Base-by-base conservation (phyloP, 805 yeast species). In the Teunomyces atbi region DNA sequence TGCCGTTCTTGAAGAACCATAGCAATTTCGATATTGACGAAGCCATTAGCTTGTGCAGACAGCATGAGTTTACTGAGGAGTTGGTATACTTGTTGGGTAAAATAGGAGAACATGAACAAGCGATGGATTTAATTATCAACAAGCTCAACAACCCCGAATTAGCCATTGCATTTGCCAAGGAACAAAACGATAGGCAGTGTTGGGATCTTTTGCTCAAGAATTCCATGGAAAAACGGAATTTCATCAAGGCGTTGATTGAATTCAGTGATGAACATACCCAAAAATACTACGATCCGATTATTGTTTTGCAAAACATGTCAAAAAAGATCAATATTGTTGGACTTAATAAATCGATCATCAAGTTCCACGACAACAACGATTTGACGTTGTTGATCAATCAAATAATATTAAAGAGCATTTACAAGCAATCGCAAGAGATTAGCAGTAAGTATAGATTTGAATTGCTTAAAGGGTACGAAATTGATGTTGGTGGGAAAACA, bases 81-180 rank as follows among this genome's bases (percentile, higher is more conserved):
- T 71, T 90, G 34, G 96, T 94, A 0, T 90, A 81, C 57, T 65
- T 94, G 26, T 74, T 89, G 50, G 95, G 96, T 4, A 81, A 82
- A 55, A 83, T 87, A 20, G 98, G 99, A 1, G 86, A 87, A 53
- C 81, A 83, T 46, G 77, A 76, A 50, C 78, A 81, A 50, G 98
- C 98, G 0, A 66, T 92, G 55, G 77, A 73, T 47, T 69, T 94
- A 36, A 89, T 94, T 12, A 82, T 90, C 33, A 85, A 87, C 52
- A 78, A 87, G 54, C 66, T 91, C 43, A 76, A 84, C 45, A 94
- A 92, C 60, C 92, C 96, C 0, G 77, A 78, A 34, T 74, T 79
- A 52, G 98, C 98, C 0, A 86, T 94, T 19, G 76, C 75, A 13
- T 94, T 90, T 73, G 94, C 91, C 1, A 77, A 74, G 42, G 74